Evolutionary conservation across 192 early-diverging fungal species (phyloP).

Genomic region (Podila verticillata): DNA sequence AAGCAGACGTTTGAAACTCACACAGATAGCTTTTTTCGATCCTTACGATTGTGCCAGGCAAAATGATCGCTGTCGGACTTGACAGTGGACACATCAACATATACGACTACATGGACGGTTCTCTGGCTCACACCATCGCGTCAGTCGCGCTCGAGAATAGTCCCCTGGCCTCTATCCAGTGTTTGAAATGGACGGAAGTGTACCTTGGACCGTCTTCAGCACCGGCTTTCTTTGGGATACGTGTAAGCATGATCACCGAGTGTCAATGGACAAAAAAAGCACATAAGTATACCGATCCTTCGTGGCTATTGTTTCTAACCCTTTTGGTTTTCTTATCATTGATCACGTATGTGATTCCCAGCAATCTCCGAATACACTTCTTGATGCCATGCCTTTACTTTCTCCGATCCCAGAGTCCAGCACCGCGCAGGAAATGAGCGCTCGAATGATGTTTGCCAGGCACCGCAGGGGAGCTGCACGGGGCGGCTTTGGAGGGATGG

Average conservation of each 20-base stretch:
- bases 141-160: neutral
- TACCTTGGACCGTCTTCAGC: slow-evolving; percentile 7
- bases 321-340: neutral
- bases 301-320: neutral
- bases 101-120: slow-evolving; percentile 38
- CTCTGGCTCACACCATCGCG: slow-evolving; percentile 1
- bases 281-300: neutral
- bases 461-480: neutral
- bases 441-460: slow-evolving; percentile 30
- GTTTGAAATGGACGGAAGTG: slow-evolving; percentile 34
- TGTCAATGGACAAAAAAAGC: neutral
- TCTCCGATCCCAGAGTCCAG: slow-evolving; percentile 30
- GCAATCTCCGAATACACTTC: slow-evolving; percentile 23
- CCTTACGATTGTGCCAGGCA: slow-evolving; percentile 5
- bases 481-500: neutral
- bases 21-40: neutral
- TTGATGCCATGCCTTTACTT: slow-evolving; percentile 19
- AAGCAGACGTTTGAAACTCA: too few species aligned
- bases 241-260: slow-evolving; percentile 3
- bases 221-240: slow-evolving; percentile 9
- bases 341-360: neutral
- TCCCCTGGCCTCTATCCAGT: neutral
- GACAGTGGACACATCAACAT: slow-evolving; percentile 26
- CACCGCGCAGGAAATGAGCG: slow-evolving; percentile 12
- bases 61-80: slow-evolving; percentile 34